A percentile compares a stretch with the other conserved stretches of the same genome.
Conservation (phyloP, 352 stramenopile genomes). For the Phytopythium helicoides region DNA sequence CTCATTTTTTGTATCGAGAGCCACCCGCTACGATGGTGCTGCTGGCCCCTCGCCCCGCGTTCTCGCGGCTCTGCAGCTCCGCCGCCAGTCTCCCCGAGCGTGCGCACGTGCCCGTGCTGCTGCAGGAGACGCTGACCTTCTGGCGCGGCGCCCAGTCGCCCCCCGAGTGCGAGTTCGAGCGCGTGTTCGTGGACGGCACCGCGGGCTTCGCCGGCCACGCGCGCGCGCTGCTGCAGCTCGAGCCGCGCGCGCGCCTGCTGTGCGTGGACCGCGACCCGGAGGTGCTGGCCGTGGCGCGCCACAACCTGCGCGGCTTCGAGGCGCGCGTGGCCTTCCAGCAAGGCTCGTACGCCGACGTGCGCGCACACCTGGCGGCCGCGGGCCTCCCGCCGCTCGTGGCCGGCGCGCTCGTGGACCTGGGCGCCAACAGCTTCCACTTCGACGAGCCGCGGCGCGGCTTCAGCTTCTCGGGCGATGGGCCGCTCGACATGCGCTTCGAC, state of each 20-base stretch:
- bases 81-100: constrained; percentile 3
- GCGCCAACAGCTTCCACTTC: constrained; percentile 84
- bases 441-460: constrained; percentile 66
- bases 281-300: constrained; percentile 50
- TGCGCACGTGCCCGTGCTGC: constrained; percentile 57
- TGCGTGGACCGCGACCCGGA: constrained; percentile 82
- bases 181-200: constrained; percentile 76
- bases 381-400: constrained; percentile 52
- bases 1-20: no score
- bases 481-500: constrained; percentile 82
- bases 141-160: constrained; percentile 10
- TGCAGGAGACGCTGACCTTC: constrained; percentile 46
- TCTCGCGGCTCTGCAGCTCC: constrained; percentile 2
- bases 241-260: constrained; percentile 49
- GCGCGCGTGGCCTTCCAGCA: constrained; percentile 49
- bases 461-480: constrained; percentile 69
- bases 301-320: constrained; percentile 45
- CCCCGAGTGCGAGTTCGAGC: not conserved
- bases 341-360: constrained; percentile 64
- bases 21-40: no score
- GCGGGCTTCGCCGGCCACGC: constrained; percentile 70
- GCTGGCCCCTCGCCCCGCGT: no score
- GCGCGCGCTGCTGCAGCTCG: constrained; percentile 47
- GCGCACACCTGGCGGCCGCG: constrained; percentile 26
- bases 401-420: constrained; percentile 75